phyloP scores from a whole-genome alignment of 169 alveolate genomes.

The Plasmodium chabaudi region DNA sequence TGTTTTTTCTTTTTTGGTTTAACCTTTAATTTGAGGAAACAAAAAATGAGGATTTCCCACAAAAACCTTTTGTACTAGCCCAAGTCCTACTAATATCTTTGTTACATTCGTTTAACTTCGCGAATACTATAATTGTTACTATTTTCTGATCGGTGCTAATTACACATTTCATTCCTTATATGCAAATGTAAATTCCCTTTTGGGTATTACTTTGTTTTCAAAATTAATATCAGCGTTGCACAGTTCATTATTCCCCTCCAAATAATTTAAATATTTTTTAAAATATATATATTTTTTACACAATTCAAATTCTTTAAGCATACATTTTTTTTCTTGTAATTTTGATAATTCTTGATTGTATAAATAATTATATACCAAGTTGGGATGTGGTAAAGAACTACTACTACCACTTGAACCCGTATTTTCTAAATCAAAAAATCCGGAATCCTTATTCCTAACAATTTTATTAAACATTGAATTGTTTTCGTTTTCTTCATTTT shows the following conservation, averaged over 20 bases:
- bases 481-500: background rate
- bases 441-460: background rate
- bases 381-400: constrained; percentile 51
- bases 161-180: no score
- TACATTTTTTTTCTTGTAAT: background rate
- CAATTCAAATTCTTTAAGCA: background rate
- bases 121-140: no score
- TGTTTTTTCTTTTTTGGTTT: no score
- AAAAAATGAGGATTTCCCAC: no score
- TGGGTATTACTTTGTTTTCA: no score
- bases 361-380: constrained; percentile 62
- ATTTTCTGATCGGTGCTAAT: no score
- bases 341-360: constrained; percentile 45
- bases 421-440: background rate
- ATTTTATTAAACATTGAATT: constrained; percentile 4
- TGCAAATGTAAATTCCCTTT: no score
- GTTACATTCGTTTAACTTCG: no score
- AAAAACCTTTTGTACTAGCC: no score
- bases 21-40: no score
- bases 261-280: background rate
- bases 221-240: no score
- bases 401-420: constrained; percentile 5
- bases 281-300: background rate
- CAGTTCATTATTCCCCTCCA: background rate
- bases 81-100: no score